Evolutionary conservation across 257 asterid genomes (phyloP).

Genomic region (Perilla frutescens): DNA sequence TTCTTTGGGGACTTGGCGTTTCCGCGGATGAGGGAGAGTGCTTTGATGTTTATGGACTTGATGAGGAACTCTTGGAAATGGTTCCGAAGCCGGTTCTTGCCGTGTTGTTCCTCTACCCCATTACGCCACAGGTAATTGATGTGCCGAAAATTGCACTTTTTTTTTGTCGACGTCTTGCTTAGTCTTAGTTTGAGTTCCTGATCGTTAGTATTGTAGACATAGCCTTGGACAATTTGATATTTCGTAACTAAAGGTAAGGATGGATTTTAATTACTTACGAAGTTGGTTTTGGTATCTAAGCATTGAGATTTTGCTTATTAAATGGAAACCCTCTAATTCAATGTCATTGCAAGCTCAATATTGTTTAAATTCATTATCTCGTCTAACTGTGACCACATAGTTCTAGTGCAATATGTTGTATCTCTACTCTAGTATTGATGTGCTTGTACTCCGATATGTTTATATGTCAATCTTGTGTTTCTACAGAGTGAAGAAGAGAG

Average conservation of each 20-base stretch:
- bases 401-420: slow-evolving; percentile 8
- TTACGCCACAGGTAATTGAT: slow-evolving; percentile 66
- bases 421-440: background rate
- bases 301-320: background rate
- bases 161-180: background rate
- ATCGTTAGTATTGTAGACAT: background rate
- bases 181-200: background rate
- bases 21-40: slow-evolving; percentile 77
- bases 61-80: slow-evolving; percentile 88
- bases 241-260: background rate
- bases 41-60: slow-evolving; percentile 93
- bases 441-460: slow-evolving; percentile 24
- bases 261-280: background rate
- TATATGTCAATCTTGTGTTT: slow-evolving; percentile 33
- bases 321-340: background rate
- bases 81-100: slow-evolving; percentile 96
- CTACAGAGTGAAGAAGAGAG: slow-evolving; percentile 89
- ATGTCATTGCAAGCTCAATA: background rate
- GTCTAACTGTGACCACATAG: slow-evolving; percentile 14
- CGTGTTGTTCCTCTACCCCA: slow-evolving; percentile 84
- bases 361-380: slow-evolving; percentile 7
- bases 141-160: background rate
- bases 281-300: background rate
- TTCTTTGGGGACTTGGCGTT: slow-evolving; percentile 94
- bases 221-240: background rate